Evolutionary conservation across 2,329 filamentous ascomycete genomes (phyloP).

Genomic region (Chrysoporthe puriensis): DNA sequence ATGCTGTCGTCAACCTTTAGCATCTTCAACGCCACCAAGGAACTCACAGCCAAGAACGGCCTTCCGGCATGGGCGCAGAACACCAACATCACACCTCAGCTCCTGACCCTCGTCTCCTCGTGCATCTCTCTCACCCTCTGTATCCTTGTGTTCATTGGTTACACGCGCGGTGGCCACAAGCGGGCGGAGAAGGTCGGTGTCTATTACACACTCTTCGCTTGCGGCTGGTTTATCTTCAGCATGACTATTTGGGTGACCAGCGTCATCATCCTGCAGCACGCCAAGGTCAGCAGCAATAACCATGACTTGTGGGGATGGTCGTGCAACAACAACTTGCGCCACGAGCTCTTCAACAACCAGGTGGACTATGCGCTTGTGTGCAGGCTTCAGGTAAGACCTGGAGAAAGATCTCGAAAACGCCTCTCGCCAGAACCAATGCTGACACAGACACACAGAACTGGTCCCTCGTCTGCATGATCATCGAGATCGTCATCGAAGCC

Average conservation of each 20-base stretch:
- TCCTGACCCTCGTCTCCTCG: slow-evolving; percentile 77
- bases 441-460: slow-evolving; percentile 69
- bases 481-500: slow-evolving; percentile 90
- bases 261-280: slow-evolving; percentile 80
- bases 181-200: slow-evolving; percentile 90
- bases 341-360: slow-evolving; percentile 75
- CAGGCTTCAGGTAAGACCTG: slow-evolving; percentile 71
- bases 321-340: slow-evolving; percentile 86
- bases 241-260: slow-evolving; percentile 91
- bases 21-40: slow-evolving; percentile 88
- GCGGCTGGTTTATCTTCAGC: slow-evolving; percentile 91
- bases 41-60: slow-evolving; percentile 74
- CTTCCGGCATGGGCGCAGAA: slow-evolving; percentile 82
- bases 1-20: slow-evolving; percentile 87
- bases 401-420: slow-evolving; percentile 12
- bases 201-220: slow-evolving; percentile 94
- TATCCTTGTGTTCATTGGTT: slow-evolving; percentile 78
- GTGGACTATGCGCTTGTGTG: slow-evolving; percentile 90
- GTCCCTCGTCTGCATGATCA: slow-evolving; percentile 94
- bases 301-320: slow-evolving; percentile 98
- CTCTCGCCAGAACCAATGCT: slow-evolving; percentile 27
- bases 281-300: slow-evolving; percentile 71
- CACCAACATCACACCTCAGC: slow-evolving; percentile 88
- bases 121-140: slow-evolving; percentile 81
- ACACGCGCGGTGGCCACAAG: slow-evolving; percentile 85